Conservation (phyloP, 345 rosid genomes). For the Lepidium didymum region DNA sequence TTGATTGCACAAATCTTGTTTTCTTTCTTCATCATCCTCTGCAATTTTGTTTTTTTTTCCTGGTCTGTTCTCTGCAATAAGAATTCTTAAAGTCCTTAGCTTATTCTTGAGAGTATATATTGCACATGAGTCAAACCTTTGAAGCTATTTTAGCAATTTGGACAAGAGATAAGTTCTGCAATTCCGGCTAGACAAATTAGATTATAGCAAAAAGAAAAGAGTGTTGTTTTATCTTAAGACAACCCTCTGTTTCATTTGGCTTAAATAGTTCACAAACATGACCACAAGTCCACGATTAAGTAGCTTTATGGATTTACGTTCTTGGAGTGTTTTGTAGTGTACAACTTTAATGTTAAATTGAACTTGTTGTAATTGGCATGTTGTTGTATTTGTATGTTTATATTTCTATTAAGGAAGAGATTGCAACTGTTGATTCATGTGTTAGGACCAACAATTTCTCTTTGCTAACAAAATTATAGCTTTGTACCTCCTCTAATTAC, state of each 20-base stretch:
- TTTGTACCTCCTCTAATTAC: neutral
- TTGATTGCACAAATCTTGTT: too few relatives aligned
- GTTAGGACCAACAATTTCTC: neutral
- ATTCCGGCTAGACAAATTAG: neutral
- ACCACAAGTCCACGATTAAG: neutral
- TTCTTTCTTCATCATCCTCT: too few relatives aligned
- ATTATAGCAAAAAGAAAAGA: neutral
- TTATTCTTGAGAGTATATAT: neutral
- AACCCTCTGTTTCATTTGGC: too few relatives aligned
- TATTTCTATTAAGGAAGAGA: neutral
- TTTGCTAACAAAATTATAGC: neutral
- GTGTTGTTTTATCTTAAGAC: neutral
- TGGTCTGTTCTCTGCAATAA: too few relatives aligned
- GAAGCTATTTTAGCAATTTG: neutral
- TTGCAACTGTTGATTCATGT: neutral
- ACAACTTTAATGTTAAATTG: neutral
- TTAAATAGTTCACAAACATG: neutral
- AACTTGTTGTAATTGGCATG: neutral
- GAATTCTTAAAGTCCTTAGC: neutral
- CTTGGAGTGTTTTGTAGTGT: neutral
- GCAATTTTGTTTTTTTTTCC: too few relatives aligned
- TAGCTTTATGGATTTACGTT: neutral
- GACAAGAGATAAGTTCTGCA: neutral
- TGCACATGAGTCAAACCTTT: neutral
- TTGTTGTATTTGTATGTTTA: conserved; percentile 9